These are phyloP conservation scores for Zelonia costaricensis DNA, from an alignment of 208 protist species.

Conservation along the genomic window DNA sequence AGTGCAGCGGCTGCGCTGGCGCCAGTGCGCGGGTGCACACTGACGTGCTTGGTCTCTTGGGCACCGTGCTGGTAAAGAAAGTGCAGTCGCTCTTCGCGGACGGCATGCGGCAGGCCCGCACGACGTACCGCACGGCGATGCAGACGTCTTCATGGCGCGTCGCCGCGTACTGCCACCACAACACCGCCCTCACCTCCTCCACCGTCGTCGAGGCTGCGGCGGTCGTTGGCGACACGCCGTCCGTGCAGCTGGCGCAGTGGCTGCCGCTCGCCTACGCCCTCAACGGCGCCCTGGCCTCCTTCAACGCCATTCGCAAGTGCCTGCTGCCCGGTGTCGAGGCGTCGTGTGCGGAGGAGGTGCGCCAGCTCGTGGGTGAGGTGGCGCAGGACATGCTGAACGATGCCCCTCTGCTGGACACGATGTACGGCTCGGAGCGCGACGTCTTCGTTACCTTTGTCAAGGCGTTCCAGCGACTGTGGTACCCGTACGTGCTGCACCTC, in stretches of 20 bases:
- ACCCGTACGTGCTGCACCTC: conserved; percentile 58
- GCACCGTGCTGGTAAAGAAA: conserved; percentile 40
- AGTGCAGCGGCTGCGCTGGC: conserved; percentile 48
- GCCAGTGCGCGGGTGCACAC: conserved; percentile 48
- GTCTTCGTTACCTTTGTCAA: conserved; percentile 55
- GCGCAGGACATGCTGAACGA: conserved; percentile 61
- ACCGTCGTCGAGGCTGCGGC: conserved; percentile 7
- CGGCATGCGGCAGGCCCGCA: conserved; percentile 52
- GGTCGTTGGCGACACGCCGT: conserved; percentile 17
- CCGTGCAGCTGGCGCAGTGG: conserved; percentile 56
- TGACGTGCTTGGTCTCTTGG: conserved; percentile 53
- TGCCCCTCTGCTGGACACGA: conserved; percentile 53
- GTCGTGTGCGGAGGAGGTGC: conserved; percentile 48
- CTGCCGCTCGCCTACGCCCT: conserved; percentile 83
- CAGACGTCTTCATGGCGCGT: conserved; percentile 54
- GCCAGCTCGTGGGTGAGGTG: conserved; percentile 45
- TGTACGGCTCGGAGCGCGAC: conserved; percentile 47
- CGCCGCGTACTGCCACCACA: conserved; percentile 22
- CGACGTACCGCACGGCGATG: conserved; percentile 67
- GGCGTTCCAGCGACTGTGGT: conserved; percentile 66
- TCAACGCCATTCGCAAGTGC: conserved; percentile 80
- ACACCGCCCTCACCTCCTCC: conserved; percentile 9
- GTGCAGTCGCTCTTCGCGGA: conserved; percentile 59
- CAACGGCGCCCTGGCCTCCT: conserved; percentile 73
- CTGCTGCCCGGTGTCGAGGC: conserved; percentile 56